Base-by-base conservation (phyloP, 148 eudicot genomes). In the Chenopodium suecicum region DNA sequence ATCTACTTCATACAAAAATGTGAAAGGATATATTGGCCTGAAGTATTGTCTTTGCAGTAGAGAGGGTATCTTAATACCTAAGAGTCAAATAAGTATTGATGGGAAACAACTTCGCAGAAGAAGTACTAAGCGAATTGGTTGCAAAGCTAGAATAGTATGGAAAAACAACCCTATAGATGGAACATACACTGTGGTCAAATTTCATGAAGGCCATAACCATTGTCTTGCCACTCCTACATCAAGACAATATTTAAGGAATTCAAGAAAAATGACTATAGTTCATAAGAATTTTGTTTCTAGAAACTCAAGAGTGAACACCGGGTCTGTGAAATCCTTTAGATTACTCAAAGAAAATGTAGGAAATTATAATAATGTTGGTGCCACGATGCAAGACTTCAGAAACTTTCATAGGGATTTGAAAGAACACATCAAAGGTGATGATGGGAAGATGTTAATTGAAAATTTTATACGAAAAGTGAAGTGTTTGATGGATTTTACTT, bases 391-490 rank as follows among this genome's bases (percentile, higher is more conserved):
- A 2, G 71, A 77, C 11, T 77, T 64, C 14, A 46, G 10, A 17
- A 78, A 66, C 16, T 78, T 78, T 48, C 62, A 25, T 78, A 78
- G 63, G 17, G 81, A 78, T 47, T 5, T 66, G 8, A 78, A 78
- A n/a, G 29, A 66, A 19, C 41, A 65, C 34, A 23, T 78, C 8
- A n/a, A 47, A 41, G 73, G 47, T 10, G 68, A 25, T 14, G 81
- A 78, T 78, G 73, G 29, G 6, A 69, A 78, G 17, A 65, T 78
- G 81, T 46, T 78, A 3, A 29, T 78, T 23, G 44, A 78, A 10
- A 78, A 13, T 25, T 65, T 78, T 13, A 44, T 46, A 32, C 0
- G 25, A 66, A 67, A 47, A 23, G 31, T 14, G 73, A 41, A 3
- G 10, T 37, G 1, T 54, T 25, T 27, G 16, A 19, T 3, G 44